Evolutionary conservation across 306 rosid genomes (phyloP).

Genomic region (Casuarina cunninghamiana): DNA sequence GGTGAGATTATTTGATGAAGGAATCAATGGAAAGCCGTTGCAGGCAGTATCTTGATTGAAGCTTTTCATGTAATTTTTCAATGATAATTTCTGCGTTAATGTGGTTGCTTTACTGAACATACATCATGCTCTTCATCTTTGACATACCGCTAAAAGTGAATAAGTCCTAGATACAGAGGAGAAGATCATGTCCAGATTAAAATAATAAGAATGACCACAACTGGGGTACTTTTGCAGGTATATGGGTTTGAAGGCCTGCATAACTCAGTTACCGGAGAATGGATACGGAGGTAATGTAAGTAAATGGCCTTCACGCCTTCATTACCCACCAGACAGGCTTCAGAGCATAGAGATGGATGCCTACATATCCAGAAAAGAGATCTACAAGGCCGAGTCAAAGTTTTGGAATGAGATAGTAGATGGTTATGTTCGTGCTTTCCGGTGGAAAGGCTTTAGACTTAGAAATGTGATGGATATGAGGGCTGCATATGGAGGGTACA

Average conservation of each 20-base stretch:
- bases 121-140: background rate
- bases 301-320: conserved; percentile 74
- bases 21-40: background rate
- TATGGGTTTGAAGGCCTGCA: conserved; percentile 64
- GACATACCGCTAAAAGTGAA: background rate
- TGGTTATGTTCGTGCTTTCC: conserved; percentile 60
- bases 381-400: conserved; percentile 71
- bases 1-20: background rate
- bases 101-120: background rate
- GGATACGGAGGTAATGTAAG: conserved; percentile 71
- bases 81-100: background rate
- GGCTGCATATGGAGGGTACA: conserved; percentile 94
- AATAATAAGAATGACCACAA: conserved; percentile 11
- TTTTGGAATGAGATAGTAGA: conserved; percentile 80
- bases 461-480: conserved; percentile 88
- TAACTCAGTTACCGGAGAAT: conserved; percentile 58
- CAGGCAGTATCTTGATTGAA: background rate
- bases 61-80: background rate
- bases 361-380: conserved; percentile 72
- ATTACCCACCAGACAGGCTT: conserved; percentile 75
- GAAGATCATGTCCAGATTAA: background rate
- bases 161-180: background rate
- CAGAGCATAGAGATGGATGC: conserved; percentile 77
- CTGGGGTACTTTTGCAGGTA: conserved; percentile 51
- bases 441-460: conserved; percentile 57